A percentile compares a stretch with the other conserved stretches of the same genome.
phyloP scores from a whole-genome alignment of 169 alveolate genomes.

The Fabrea salina region DNA sequence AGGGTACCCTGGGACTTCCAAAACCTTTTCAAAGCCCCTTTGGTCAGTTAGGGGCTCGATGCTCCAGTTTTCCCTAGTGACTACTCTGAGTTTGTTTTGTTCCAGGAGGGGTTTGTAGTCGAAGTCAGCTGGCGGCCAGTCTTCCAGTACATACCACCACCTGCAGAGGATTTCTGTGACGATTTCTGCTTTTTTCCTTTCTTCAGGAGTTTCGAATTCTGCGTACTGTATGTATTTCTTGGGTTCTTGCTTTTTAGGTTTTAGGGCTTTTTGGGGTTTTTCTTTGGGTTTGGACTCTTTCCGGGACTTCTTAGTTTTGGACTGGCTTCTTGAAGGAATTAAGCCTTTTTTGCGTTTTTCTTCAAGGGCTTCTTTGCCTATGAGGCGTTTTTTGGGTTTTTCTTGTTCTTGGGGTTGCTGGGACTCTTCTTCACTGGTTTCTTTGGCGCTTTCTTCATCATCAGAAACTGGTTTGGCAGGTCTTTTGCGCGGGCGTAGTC shows the following conservation, averaged over 20 bases:
- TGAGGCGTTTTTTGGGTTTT: background rate
- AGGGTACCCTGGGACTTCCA: conserved; percentile 83
- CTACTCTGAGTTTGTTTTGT: conserved; percentile 77
- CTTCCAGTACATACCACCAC: conserved; percentile 93
- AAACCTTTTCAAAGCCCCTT: conserved; percentile 82
- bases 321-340: background rate
- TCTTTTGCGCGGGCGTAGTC: background rate
- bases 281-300: background rate
- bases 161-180: conserved; percentile 57
- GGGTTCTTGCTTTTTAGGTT: background rate
- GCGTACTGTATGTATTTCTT: conserved; percentile 25
- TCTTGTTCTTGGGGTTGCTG: background rate
- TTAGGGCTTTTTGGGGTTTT: conserved; percentile 2
- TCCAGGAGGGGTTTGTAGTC: conserved; percentile 69
- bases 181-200: conserved; percentile 38
- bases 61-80: conserved; percentile 83
- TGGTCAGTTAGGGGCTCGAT: conserved; percentile 84
- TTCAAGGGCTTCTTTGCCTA: conserved; percentile 27
- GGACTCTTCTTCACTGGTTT: background rate
- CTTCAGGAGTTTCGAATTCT: conserved; percentile 14
- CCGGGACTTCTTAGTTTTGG: background rate
- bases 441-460: background rate
- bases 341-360: conserved; percentile 25
- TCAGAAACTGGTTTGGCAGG: background rate
- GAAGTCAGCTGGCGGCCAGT: conserved; percentile 91